Evolutionary conservation across 2,329 filamentous ascomycete genomes (phyloP), one percentile per base, ranked within the genome.

Genomic region (Penicillium psychrosexuale): DNA sequence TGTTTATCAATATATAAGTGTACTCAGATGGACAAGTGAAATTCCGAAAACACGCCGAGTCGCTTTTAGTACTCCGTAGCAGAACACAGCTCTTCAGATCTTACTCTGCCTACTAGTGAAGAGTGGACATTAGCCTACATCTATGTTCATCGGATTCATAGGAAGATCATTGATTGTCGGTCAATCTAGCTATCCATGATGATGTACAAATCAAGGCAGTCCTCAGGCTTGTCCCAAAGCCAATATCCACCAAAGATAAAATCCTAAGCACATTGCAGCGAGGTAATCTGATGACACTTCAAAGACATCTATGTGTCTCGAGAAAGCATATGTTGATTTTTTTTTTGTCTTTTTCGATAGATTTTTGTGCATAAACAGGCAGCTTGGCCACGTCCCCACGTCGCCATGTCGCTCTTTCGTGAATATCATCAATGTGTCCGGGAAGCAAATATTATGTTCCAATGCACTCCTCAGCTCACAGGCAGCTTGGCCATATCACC

Each of bases 401-500:
- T 27, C 19, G 28, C 19, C 12, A 51, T 47, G 28, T 27, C 34
- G 3, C 17, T 2, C 5, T 38, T 17, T 27, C 19, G 6, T 39
- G 34, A 15, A 22, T 15, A 45, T 28, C 19, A 24, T 12, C 15
- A 33, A 48, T 17, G 30, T 19, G 19, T 22, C 36, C 3, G 13
- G 7, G 17, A 30, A 15, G 15, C 2, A 54, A n/a, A 24, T 39
- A 33, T n/a, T 27, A 24, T 11, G 9, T 33, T 27, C 7, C 8
- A 27, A 36, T 33, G 30, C 12, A 17, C 11, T 24, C 27, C 37
- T 68, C 57, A 74, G 60, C 68, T 82, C 55, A 77, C 64, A 47
- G 91, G 90, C 51, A 96, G 81, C 61, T 85, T 87, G 40, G 83
- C 83, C 72, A 90, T 80, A 62, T 86, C 86, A 36, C 86, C 89